A percentile compares a stretch with the other conserved stretches of the same genome.
Evolutionary conservation across 208 protist species (phyloP).

Genomic region (Leptomonas pyrrhocoris): DNA sequence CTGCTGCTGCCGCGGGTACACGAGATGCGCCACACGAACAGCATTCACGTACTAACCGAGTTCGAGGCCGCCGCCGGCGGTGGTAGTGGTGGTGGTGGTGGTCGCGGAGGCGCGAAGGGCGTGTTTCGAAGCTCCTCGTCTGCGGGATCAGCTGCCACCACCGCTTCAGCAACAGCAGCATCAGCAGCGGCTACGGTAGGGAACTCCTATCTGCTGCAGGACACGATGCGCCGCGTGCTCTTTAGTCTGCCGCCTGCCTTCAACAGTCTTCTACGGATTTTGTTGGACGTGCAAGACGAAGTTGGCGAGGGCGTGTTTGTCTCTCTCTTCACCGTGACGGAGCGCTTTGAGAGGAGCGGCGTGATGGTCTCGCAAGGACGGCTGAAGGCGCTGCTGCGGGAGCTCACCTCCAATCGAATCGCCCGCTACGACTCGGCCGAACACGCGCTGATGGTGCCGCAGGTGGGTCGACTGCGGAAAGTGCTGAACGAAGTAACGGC

Average conservation of each 20-base stretch:
- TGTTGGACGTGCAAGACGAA: conserved; percentile 70
- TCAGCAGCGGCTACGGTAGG: neutral
- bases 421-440: conserved; percentile 75
- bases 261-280: conserved; percentile 56
- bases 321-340: conserved; percentile 56
- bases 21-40: conserved; percentile 49
- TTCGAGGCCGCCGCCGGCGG: conserved; percentile 47
- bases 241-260: conserved; percentile 75
- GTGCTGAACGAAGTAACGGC: conserved; percentile 74
- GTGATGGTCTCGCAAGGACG: conserved; percentile 74
- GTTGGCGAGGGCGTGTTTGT: conserved; percentile 65
- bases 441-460: conserved; percentile 75
- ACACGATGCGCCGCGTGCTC: conserved; percentile 81
- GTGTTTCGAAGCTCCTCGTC: neutral
- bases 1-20: conserved; percentile 69
- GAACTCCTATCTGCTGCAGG: conserved; percentile 55
- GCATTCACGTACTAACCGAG: conserved; percentile 58
- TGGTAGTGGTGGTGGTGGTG: conserved; percentile 1
- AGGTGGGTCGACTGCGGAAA: conserved; percentile 54
- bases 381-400: conserved; percentile 65
- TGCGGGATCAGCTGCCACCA: neutral
- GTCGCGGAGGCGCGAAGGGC: conserved; percentile 1
- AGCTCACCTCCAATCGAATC: conserved; percentile 86
- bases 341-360: conserved; percentile 61
- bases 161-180: neutral